Base-by-base conservation (phyloP, 371 early-diverging fungal species). In the Sporodiniella umbellata region DNA sequence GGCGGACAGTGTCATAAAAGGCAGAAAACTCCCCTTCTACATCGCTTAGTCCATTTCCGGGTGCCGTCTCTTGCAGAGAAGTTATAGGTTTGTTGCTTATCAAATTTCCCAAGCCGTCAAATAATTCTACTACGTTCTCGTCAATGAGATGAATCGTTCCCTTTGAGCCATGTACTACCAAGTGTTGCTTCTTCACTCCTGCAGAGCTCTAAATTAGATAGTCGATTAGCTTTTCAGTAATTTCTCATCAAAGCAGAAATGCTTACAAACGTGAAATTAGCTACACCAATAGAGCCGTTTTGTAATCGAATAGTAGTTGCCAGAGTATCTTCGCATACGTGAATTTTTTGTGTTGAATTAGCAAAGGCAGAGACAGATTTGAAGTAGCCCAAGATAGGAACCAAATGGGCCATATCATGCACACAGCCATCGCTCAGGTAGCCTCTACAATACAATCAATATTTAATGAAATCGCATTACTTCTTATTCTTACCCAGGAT, bases 341-440 rank as follows among this genome's bases (percentile, higher is more conserved):
- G 73, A 19, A 70, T 60, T 3, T 42, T 58, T 18, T 77, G 54
- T 42, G 60, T 60, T 47, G 63, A 54, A 8, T 68, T 66, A n/a
- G 73, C 59, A 56, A 77, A 68, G 4, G 73, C 71, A 48, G 51
- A 56, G 15, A 77, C 73, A 37, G 60, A 49, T 6, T 62, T 52
- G 35, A 77, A 66, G 14, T 53, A 31, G 15, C 77, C 77, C 8
- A 77, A 45, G n/a, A 73, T 67, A 22, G 67, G 68, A 4, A 71
- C 40, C 25, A 77, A 48, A 42, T 72, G 72, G n/a, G 69, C 69
- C 64, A 77, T 60, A 39, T 77, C 71, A 48, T 77, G 77, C 5
- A 77, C 77, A 51, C 73, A 66, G 7, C 77, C 77, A 54, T 77
- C 77, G 48, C 72, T 72, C 11, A 77, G 56, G 45, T 77, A 77